These are phyloP conservation scores for Trapa bicornis DNA, from an alignment of 345 rosid genomes.

Conservation along the genomic window DNA sequence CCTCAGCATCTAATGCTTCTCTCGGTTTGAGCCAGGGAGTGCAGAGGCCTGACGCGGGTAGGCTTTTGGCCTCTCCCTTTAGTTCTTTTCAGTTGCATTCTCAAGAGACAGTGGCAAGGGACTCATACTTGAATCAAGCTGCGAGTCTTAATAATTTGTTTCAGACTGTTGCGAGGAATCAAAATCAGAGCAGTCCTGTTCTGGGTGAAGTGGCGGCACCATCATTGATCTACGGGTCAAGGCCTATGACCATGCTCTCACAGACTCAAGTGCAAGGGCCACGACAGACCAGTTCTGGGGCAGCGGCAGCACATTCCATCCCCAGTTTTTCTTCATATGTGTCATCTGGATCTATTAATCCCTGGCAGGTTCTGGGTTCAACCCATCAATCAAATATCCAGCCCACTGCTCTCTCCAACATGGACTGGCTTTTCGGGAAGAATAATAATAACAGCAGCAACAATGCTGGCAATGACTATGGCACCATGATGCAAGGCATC, in stretches of 20 bases:
- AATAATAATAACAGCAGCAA: slow-evolving; percentile 21
- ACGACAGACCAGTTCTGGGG: slow-evolving; percentile 24
- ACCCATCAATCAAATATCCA: slow-evolving; percentile 27
- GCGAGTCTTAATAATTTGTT: slow-evolving; percentile 33
- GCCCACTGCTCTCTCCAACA: slow-evolving; percentile 25
- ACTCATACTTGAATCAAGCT: slow-evolving; percentile 23
- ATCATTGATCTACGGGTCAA: slow-evolving; percentile 26
- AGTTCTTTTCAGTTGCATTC: slow-evolving; percentile 14
- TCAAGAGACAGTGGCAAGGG: slow-evolving; percentile 10
- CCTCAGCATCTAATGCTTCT: slow-evolving; percentile 19
- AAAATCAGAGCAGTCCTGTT: slow-evolving; percentile 26
- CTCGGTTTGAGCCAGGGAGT: slow-evolving; percentile 7
- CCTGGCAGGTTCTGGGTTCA: slow-evolving; percentile 34
- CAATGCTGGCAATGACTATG: slow-evolving; percentile 14
- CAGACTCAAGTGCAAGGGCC: slow-evolving; percentile 20
- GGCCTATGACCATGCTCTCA: slow-evolving; percentile 20
- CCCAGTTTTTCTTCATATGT: slow-evolving; percentile 31
- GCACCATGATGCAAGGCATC: slow-evolving; percentile 30
- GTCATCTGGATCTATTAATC: slow-evolving; percentile 31
- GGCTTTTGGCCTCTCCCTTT: background rate
- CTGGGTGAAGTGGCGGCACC: slow-evolving; percentile 26
- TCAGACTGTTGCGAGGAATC: slow-evolving; percentile 22
- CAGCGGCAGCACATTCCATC: slow-evolving; percentile 28
- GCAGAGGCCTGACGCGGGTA: background rate
- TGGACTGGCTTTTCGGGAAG: slow-evolving; percentile 35